Percentiles rank a stretch among this genome's conserved stretches.
Conservation (phyloP, 2,329 filamentous ascomycete species). For the Penicillium sp. region DNA sequence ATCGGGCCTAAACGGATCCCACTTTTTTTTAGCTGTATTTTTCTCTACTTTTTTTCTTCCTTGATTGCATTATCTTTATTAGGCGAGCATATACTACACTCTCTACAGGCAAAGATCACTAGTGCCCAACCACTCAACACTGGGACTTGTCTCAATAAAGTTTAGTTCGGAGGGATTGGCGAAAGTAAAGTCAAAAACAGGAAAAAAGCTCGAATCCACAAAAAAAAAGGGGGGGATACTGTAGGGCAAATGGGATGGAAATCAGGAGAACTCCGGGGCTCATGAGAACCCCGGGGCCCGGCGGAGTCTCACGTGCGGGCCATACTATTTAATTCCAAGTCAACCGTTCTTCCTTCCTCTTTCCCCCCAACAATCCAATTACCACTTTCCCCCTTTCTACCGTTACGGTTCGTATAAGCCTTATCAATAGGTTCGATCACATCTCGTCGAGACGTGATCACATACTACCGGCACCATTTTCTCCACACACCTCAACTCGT, state of each 20-base stretch:
- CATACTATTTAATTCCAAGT: neutral
- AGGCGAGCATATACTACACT: neutral
- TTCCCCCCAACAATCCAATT: slow-evolving; percentile 9
- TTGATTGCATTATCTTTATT: neutral
- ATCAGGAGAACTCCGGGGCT: neutral
- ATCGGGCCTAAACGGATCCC: neutral
- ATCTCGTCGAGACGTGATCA: slow-evolving; percentile 60
- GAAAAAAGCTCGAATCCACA: neutral
- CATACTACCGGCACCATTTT: slow-evolving; percentile 82
- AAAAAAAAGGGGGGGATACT: neutral
- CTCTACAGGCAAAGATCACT: neutral
- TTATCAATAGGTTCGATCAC: slow-evolving; percentile 51
- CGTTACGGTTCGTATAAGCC: slow-evolving; percentile 26
- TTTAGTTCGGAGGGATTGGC: neutral
- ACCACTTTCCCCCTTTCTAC: slow-evolving; percentile 15
- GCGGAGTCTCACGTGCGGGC: slow-evolving; percentile 10
- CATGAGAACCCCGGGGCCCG: slow-evolving; percentile 4
- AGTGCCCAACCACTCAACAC: slow-evolving; percentile 8
- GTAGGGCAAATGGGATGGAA: neutral
- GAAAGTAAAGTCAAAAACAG: neutral
- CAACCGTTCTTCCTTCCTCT: slow-evolving; percentile 2
- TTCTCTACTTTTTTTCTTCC: neutral
- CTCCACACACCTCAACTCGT: slow-evolving; percentile 98
- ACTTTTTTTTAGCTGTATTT: neutral
- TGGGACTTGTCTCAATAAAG: neutral